A percentile compares a stretch with the other conserved stretches of the same genome.
Conservation (phyloP, 2,329 filamentous ascomycete species). For the Neofusicoccum laricinum region DNA sequence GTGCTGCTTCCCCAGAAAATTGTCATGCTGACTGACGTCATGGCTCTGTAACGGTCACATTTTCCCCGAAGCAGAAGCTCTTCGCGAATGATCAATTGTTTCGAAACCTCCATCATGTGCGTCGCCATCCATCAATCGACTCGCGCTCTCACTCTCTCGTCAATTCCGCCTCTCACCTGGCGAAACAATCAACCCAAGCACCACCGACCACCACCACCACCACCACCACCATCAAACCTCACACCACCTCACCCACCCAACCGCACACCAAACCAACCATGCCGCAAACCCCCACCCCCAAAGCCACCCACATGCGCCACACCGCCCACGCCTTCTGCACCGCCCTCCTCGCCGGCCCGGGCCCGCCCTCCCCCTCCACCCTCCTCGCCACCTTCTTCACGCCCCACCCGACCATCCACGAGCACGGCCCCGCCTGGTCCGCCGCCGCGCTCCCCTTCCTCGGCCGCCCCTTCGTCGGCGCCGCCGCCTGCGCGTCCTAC, state of each 20-base stretch:
- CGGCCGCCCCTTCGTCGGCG: neutral
- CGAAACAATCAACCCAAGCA: too few relatives aligned
- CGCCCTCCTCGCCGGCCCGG: neutral
- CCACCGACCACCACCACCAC: too few relatives aligned
- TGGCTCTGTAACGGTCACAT: neutral
- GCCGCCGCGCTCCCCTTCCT: neutral
- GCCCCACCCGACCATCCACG: neutral
- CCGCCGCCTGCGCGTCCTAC: neutral
- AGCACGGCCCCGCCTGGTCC: slow-evolving; percentile 11
- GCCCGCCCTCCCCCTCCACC: neutral
- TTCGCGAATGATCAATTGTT: too few relatives aligned
- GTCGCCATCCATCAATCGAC: too few relatives aligned
- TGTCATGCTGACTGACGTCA: too few relatives aligned
- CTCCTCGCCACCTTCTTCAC: neutral
- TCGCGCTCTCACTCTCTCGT: too few relatives aligned
- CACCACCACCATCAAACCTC: neutral
- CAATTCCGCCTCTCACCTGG: too few relatives aligned
- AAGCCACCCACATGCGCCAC: neutral
- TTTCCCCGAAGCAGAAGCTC: too few relatives aligned
- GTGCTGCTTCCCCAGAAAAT: too few relatives aligned
- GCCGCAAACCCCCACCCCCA: too few relatives aligned
- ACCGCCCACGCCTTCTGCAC: slow-evolving; percentile 7
- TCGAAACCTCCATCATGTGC: too few relatives aligned
- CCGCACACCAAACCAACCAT: neutral
- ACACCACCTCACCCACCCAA: neutral